These are phyloP conservation scores for Amanita pallidorosea DNA, from an alignment of 768 basidiomycete genomes.

Conservation along the genomic window DNA sequence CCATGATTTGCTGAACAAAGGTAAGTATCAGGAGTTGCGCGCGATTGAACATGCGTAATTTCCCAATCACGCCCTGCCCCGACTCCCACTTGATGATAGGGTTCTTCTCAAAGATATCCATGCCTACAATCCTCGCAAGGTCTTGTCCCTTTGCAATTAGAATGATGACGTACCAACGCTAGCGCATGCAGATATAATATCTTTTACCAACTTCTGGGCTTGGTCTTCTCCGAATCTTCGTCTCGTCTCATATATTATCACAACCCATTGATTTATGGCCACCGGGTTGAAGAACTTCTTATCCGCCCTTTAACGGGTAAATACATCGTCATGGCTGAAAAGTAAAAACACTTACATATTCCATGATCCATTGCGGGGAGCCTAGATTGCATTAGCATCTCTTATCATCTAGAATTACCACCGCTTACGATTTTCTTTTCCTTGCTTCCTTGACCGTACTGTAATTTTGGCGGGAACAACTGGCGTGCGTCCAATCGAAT, in stretches of 20 bases:
- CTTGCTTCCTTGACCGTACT: constrained; percentile 47
- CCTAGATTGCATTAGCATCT: constrained; percentile 21
- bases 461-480: constrained; percentile 48
- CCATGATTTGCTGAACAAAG: constrained; percentile 32
- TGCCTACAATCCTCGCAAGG: constrained; percentile 40
- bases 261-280: constrained; percentile 45
- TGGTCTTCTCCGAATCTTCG: constrained; percentile 35
- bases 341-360: constrained; percentile 46
- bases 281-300: constrained; percentile 52
- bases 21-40: constrained; percentile 17
- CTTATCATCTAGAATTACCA: background rate
- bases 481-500: constrained; percentile 46
- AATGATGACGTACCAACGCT: constrained; percentile 44
- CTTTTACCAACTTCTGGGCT: constrained; percentile 39
- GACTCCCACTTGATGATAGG: constrained; percentile 46
- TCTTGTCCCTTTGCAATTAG: constrained; percentile 16
- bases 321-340: constrained; percentile 14
- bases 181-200: constrained; percentile 33
- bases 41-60: constrained; percentile 10
- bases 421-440: constrained; percentile 42
- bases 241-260: constrained; percentile 52
- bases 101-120: constrained; percentile 32
- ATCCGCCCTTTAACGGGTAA: constrained; percentile 46
- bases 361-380: constrained; percentile 60
- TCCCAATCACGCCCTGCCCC: constrained; percentile 42